Conservation (phyloP, 176 grass and related monocot species). For the Dendrocalamus sinicus region DNA sequence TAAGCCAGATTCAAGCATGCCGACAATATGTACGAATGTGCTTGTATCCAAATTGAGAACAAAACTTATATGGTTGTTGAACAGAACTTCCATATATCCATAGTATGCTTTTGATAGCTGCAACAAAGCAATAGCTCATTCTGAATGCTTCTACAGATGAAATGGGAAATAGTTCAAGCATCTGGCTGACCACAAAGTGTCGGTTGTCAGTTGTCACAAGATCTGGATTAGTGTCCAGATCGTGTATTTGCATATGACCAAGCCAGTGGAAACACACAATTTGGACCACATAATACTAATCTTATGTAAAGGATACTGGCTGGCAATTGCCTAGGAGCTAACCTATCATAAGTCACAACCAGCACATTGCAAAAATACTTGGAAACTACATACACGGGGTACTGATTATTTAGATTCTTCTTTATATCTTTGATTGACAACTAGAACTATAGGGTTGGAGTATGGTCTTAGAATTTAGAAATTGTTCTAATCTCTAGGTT, state of each 20-base stretch:
- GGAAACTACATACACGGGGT: constrained; percentile 7
- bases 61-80: constrained; percentile 91
- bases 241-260: not conserved
- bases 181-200: constrained; percentile 22
- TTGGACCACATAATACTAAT: constrained; percentile 21
- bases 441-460: constrained; percentile 13
- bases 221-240: not conserved
- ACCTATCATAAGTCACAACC: constrained; percentile 25
- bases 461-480: not conserved
- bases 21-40: constrained; percentile 94
- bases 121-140: constrained; percentile 47
- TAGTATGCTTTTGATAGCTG: constrained; percentile 97
- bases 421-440: constrained; percentile 3
- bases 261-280: constrained; percentile 5
- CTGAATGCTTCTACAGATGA: constrained; percentile 20
- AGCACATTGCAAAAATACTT: constrained; percentile 3
- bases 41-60: constrained; percentile 92
- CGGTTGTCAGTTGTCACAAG: constrained; percentile 5
- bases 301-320: not conserved
- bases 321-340: not conserved
- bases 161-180: constrained; percentile 24
- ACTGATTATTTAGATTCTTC: constrained; percentile 19
- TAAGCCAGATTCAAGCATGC: constrained; percentile 93
- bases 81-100: constrained; percentile 93
- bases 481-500: not conserved